phyloP scores from a whole-genome alignment of 768 basidiomycete species.

The Termitomyces sp. region DNA sequence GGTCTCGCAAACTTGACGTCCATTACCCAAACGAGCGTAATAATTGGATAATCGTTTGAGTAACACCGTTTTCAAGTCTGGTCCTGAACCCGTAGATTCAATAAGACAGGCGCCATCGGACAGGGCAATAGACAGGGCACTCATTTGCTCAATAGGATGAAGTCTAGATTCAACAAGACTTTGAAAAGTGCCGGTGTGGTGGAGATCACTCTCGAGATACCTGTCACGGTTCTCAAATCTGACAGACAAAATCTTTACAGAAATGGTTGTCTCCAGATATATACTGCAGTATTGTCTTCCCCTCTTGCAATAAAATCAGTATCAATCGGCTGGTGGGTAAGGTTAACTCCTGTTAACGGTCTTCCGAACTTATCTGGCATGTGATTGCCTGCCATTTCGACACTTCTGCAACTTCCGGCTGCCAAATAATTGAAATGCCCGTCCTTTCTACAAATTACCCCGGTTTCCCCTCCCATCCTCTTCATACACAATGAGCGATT shows the following conservation, averaged over 20 bases:
- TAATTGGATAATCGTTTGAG: slow-evolving; percentile 33
- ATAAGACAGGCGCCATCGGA: slow-evolving; percentile 29
- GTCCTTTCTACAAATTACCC: neutral
- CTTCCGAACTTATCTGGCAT: slow-evolving; percentile 6
- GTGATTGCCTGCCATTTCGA: slow-evolving; percentile 6
- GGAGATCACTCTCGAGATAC: neutral
- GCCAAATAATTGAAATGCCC: neutral
- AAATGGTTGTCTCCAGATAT: neutral
- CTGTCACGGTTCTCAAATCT: neutral
- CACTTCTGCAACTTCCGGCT: slow-evolving; percentile 4
- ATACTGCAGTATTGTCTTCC: neutral
- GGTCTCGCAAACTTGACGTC: slow-evolving; percentile 9
- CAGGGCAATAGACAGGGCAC: slow-evolving; percentile 23
- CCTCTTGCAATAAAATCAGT: neutral
- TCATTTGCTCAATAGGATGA: slow-evolving; percentile 3
- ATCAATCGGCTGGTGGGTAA: neutral
- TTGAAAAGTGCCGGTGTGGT: neutral
- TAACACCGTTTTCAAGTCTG: slow-evolving; percentile 31
- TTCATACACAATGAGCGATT: slow-evolving; percentile 53
- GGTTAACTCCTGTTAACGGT: neutral
- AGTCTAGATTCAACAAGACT: neutral
- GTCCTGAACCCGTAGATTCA: slow-evolving; percentile 23
- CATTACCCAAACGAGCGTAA: slow-evolving; percentile 22
- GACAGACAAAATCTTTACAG: neutral
- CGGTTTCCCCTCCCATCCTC: neutral